These are phyloP conservation scores for Chlorella sorokiniana DNA, from an alignment of 139 green algal genomes.

Conservation along the genomic window DNA sequence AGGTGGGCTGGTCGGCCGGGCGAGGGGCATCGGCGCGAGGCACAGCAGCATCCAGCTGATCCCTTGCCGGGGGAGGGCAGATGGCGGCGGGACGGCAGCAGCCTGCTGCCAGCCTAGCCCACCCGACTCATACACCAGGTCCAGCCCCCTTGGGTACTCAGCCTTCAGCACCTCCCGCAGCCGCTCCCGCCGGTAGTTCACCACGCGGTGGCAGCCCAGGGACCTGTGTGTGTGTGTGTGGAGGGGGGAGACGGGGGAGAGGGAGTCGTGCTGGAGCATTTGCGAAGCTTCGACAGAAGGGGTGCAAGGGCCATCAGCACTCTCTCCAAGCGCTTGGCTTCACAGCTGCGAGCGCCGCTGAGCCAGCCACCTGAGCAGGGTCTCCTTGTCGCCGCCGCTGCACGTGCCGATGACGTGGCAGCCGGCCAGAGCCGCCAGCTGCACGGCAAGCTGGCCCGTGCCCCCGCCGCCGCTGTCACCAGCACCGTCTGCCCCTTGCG, in stretches of 20 bases:
- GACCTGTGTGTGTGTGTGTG: not conserved
- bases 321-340: too few species aligned
- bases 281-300: not conserved
- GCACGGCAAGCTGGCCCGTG: slow-evolving; percentile 94
- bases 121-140: slow-evolving; percentile 70
- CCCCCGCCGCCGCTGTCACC: slow-evolving; percentile 92
- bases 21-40: not conserved
- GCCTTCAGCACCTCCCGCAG: slow-evolving; percentile 60
- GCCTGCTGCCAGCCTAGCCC: not conserved
- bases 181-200: slow-evolving; percentile 81
- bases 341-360: not conserved
- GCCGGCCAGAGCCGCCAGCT: slow-evolving; percentile 87
- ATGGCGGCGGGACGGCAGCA: not conserved
- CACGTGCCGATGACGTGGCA: slow-evolving; percentile 90
- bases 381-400: slow-evolving; percentile 75
- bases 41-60: not conserved
- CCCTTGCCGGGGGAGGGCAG: not conserved
- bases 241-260: not conserved
- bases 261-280: not conserved
- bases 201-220: slow-evolving; percentile 82
- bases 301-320: not conserved
- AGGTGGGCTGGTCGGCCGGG: not conserved
- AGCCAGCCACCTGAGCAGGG: slow-evolving; percentile 55
- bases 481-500: slow-evolving; percentile 79
- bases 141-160: slow-evolving; percentile 66